These are phyloP conservation scores for Cladosporium colombiae DNA, from an alignment of 2,329 filamentous ascomycete species.

Conservation along the genomic window DNA sequence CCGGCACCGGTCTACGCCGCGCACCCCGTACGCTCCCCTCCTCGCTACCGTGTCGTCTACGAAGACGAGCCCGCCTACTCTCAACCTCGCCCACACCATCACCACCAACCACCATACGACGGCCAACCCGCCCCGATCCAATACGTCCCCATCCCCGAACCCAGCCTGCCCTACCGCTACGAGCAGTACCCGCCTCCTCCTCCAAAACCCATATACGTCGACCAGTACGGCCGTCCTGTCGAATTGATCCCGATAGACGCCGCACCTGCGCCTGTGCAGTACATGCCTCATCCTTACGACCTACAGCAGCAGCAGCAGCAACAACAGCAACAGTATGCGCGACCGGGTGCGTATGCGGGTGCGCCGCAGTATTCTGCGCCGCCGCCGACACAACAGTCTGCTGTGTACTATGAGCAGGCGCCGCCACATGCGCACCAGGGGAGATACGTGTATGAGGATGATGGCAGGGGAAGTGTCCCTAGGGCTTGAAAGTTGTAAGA, in stretches of 20 bases:
- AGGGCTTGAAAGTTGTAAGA: neutral
- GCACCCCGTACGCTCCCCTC: constrained; percentile 23
- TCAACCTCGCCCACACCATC: constrained; percentile 22
- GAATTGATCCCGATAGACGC: constrained; percentile 33
- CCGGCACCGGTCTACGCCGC: constrained; percentile 24
- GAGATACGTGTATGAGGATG: constrained; percentile 11
- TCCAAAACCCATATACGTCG: constrained; percentile 35
- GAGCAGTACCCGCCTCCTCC: constrained; percentile 26
- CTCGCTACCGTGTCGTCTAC: constrained; percentile 30
- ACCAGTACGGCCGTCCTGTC: constrained; percentile 35
- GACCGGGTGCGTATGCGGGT: neutral
- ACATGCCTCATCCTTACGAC: constrained; percentile 30
- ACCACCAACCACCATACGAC: constrained; percentile 22
- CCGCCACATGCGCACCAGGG: neutral
- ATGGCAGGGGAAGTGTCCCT: constrained; percentile 14
- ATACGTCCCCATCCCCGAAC: constrained; percentile 27
- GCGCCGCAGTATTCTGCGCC: neutral
- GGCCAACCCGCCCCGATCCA: constrained; percentile 25
- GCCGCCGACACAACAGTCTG: neutral
- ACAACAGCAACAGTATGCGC: constrained; percentile 8
- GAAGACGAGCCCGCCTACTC: constrained; percentile 28
- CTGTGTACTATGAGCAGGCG: neutral
- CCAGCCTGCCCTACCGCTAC: constrained; percentile 24
- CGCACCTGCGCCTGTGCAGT: constrained; percentile 32
- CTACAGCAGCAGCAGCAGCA: constrained; percentile 29